These are phyloP conservation scores for Helichrysum umbraculigerum DNA, from an alignment of 129 eudicot species.

Conservation along the genomic window DNA sequence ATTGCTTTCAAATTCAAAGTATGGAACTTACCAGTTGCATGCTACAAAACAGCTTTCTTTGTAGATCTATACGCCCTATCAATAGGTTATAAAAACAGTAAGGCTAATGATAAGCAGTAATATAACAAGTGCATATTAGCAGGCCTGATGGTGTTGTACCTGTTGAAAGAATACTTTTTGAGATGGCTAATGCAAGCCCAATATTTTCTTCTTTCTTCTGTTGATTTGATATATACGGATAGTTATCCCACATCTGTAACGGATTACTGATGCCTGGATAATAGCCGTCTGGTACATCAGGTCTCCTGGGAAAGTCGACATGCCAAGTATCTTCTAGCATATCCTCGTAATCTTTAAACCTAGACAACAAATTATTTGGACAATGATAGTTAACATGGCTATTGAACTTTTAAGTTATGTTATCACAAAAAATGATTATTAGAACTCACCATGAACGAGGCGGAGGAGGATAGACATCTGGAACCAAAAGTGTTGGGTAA, in stretches of 20 bases:
- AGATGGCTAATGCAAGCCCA: slow-evolving; percentile 90
- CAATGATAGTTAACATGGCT: slow-evolving; percentile 14
- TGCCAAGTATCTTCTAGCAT: slow-evolving; percentile 96
- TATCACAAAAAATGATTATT: neutral
- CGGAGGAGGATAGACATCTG: slow-evolving; percentile 97
- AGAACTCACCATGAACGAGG: slow-evolving; percentile 79
- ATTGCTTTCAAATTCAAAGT: neutral
- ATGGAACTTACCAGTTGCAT: slow-evolving; percentile 81
- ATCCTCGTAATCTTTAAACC: slow-evolving; percentile 93
- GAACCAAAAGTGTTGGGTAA: slow-evolving; percentile 93
- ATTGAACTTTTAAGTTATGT: neutral
- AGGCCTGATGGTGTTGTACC: slow-evolving; percentile 38
- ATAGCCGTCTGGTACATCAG: slow-evolving; percentile 63
- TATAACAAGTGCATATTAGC: slow-evolving; percentile 17
- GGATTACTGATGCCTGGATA: slow-evolving; percentile 58
- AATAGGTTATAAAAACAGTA: slow-evolving; percentile 12
- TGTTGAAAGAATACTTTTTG: slow-evolving; percentile 88
- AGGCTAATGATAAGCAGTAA: slow-evolving; percentile 4
- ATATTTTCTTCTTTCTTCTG: slow-evolving; percentile 59
- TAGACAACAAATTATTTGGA: slow-evolving; percentile 21
- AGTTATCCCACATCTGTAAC: slow-evolving; percentile 85
- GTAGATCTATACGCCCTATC: slow-evolving; percentile 91
- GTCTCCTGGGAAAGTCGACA: slow-evolving; percentile 64
- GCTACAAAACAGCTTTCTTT: slow-evolving; percentile 92
- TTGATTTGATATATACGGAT: slow-evolving; percentile 54